Percentiles rank a stretch among this genome's conserved stretches.
These are phyloP conservation scores for Malbranchea cinnamomea DNA, from an alignment of 2,329 filamentous ascomycete species.

Conservation along the genomic window DNA sequence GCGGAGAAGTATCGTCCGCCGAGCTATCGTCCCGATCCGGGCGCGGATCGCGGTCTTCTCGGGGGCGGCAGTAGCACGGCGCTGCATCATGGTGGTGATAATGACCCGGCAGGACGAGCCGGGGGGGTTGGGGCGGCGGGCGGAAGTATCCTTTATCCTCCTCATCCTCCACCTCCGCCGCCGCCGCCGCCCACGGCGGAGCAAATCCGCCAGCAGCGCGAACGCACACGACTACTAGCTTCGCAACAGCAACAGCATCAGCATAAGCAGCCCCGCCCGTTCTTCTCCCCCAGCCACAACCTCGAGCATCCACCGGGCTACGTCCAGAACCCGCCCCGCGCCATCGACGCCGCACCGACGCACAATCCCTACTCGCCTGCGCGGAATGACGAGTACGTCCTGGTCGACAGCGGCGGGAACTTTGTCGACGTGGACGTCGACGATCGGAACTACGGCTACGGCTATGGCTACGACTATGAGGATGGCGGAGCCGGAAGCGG, in stretches of 20 bases:
- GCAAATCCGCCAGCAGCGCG: background rate
- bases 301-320: slow-evolving; percentile 19
- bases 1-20: no score
- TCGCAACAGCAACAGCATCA: background rate
- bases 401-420: background rate
- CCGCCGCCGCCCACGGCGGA: background rate
- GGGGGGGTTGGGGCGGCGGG: no score
- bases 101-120: no score
- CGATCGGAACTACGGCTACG: slow-evolving; percentile 7
- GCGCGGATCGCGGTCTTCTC: no score
- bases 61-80: no score
- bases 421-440: background rate
- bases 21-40: no score
- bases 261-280: background rate
- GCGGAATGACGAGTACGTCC: background rate
- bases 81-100: no score
- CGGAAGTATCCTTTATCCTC: slow-evolving; percentile 4
- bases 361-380: background rate
- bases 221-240: slow-evolving; percentile 5
- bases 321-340: slow-evolving; percentile 13
- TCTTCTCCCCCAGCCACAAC: slow-evolving; percentile 1
- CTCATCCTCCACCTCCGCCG: slow-evolving; percentile 2
- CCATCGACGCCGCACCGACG: slow-evolving; percentile 4
- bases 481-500: slow-evolving; percentile 1
- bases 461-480: slow-evolving; percentile 3